These are phyloP conservation scores for Eleusine indica DNA, from an alignment of 176 grass and related monocot genomes.

Conservation along the genomic window DNA sequence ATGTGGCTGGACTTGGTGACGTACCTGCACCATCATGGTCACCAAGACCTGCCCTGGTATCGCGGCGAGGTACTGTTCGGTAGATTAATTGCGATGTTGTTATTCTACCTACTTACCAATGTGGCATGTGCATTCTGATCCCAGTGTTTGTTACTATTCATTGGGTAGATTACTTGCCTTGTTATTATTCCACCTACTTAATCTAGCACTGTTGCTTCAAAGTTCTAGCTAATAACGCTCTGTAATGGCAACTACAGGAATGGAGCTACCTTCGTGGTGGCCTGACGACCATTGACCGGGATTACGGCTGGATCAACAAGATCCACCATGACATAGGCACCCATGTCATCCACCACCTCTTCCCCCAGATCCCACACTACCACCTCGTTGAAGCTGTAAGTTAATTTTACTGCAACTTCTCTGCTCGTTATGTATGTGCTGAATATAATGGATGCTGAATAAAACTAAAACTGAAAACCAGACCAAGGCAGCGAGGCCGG, in stretches of 20 bases:
- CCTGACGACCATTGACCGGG: slow-evolving; percentile 78
- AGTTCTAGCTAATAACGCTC: not conserved
- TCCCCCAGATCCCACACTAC: slow-evolving; percentile 95
- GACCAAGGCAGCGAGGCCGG: slow-evolving; percentile 74
- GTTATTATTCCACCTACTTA: not conserved
- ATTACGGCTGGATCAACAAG: slow-evolving; percentile 96
- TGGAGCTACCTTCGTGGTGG: slow-evolving; percentile 93
- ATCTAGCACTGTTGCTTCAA: not conserved
- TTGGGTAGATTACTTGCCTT: not conserved
- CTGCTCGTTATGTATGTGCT: not conserved
- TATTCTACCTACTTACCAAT: not conserved
- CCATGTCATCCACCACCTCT: slow-evolving; percentile 96
- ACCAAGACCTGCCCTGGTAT: slow-evolving; percentile 80
- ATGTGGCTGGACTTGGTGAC: slow-evolving; percentile 90
- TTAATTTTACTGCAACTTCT: not conserved
- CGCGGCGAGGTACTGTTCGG: slow-evolving; percentile 59
- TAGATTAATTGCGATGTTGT: not conserved
- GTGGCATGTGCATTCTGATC: not conserved
- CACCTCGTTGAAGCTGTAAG: slow-evolving; percentile 87
- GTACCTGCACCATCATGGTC: slow-evolving; percentile 91
- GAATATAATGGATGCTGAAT: not conserved
- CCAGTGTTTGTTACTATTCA: not conserved
- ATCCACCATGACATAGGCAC: slow-evolving; percentile 98
- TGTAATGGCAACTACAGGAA: slow-evolving; percentile 42
- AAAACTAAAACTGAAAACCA: slow-evolving; percentile 25